Base-by-base conservation (phyloP, 805 yeast genomes). In the Wickerhamomyces bisporus region DNA sequence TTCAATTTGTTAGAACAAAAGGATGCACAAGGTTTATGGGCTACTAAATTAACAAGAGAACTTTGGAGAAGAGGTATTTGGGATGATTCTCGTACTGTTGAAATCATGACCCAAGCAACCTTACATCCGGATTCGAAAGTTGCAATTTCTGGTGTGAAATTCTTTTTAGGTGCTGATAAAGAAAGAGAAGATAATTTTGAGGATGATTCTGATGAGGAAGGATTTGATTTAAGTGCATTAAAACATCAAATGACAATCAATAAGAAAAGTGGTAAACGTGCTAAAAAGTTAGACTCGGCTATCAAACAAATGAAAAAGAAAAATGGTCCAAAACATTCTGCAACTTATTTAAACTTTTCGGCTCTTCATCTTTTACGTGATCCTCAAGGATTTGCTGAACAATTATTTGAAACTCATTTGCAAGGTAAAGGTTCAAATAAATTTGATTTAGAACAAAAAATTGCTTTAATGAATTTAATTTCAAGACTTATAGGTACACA, bases 71-170 rank as follows among this genome's bases (percentile, higher is more conserved):
- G 98, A 58, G 95, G 95, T 55, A 85, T 93, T 41, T 93, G 99
- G 99, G 97, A 88, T 60, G 99, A 93, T 60, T 76, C 95, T 0
- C 72, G 97, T 53, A 83, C 98, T 0, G 95, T 93, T n/a, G 98
- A 93, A 62, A 79, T 93, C 54, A 89, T 93, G 98, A 82, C 95
- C 2, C 93, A 87, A 52, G 97, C 98, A 1, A 87, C 97, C 2
- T 63, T 86, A 44, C 96, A 88, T 55, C 81, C 82, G 13, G 95
- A 93, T 52, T 61, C 68, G 6, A 93, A 93, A 63, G 93, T 93
- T 34, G 82, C 95, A 6, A 68, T 83, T 38, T 84, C 97, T 3
- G 98, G 96, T 44, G 93, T 86, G 23, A 71, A 78, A 53, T 93
- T 93, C 62, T 93, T 93, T 64, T 64, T 93, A 33, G 96, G 96